Conservation (phyloP, 495 filamentous ascomycete genomes). For the Aspergillus sparsus region DNA sequence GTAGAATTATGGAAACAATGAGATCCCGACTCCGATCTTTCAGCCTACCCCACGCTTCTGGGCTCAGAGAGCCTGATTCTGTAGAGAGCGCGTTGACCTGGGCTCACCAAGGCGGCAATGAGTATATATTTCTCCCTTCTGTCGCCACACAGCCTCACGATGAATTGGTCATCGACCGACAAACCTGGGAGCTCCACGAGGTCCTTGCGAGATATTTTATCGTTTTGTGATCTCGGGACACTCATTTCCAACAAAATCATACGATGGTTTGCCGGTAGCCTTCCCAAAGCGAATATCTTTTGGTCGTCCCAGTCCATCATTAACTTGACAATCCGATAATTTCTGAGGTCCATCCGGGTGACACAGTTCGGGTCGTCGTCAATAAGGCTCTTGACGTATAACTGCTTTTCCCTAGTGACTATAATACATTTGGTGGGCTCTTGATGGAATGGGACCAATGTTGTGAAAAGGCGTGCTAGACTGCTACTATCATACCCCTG, state of each 20-base stretch:
- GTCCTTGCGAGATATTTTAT: background rate
- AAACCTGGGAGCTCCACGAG: background rate
- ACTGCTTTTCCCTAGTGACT: constrained; percentile 3
- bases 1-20: no score
- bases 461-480: constrained; percentile 7
- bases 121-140: background rate
- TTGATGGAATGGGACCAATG: constrained; percentile 1
- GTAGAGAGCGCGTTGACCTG: background rate
- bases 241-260: constrained; percentile 1
- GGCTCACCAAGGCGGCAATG: constrained; percentile 1
- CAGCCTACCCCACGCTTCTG: no score
- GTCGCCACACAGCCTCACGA: background rate
- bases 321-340: constrained; percentile 5
- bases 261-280: background rate
- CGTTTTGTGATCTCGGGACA: background rate
- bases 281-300: background rate
- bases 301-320: background rate
- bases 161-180: constrained; percentile 1
- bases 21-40: no score
- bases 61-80: background rate
- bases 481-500: constrained; percentile 7
- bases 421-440: background rate
- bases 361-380: background rate
- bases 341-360: constrained; percentile 3
- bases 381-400: background rate